Percentiles rank a stretch among this genome's conserved stretches.
Evolutionary conservation across 2,329 filamentous ascomycete genomes (phyloP).

Genomic region (Xylaria arbuscula): DNA sequence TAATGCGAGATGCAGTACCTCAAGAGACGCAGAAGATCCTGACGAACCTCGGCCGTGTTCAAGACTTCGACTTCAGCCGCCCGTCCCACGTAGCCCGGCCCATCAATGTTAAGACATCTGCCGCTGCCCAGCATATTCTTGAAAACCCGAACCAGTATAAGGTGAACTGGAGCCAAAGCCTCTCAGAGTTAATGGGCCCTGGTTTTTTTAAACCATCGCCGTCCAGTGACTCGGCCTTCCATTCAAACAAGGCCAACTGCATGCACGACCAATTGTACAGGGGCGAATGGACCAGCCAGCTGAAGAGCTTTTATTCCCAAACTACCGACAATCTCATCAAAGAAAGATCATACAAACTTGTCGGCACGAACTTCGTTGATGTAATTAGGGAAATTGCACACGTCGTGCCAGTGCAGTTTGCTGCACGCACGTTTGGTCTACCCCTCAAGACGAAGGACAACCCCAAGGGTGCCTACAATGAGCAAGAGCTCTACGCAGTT

Average conservation of each 20-base stretch:
- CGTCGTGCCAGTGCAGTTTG: conserved; percentile 72
- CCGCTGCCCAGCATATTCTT: conserved; percentile 70
- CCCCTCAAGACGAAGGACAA: conserved; percentile 72
- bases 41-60: conserved; percentile 71
- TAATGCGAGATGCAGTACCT: conserved; percentile 63
- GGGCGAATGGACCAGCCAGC: conserved; percentile 53
- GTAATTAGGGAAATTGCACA: conserved; percentile 77
- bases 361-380: conserved; percentile 73
- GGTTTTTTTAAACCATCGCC: conserved; percentile 52
- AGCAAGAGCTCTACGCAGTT: conserved; percentile 67
- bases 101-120: conserved; percentile 70
- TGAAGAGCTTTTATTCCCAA: conserved; percentile 68
- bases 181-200: conserved; percentile 70
- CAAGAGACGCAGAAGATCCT: conserved; percentile 78
- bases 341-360: conserved; percentile 73
- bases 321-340: conserved; percentile 70
- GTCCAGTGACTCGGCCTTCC: conserved; percentile 63
- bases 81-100: conserved; percentile 64
- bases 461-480: conserved; percentile 67
- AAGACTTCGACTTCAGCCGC: conserved; percentile 76
- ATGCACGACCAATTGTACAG: conserved; percentile 69
- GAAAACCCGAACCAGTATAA: conserved; percentile 71
- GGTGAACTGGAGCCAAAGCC: conserved; percentile 71
- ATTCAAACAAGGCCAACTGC: conserved; percentile 62
- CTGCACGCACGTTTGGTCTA: conserved; percentile 70